phyloP scores from a whole-genome alignment of 371 early-diverging fungal genomes.

The Homolaphlyctis polyrhiza region DNA sequence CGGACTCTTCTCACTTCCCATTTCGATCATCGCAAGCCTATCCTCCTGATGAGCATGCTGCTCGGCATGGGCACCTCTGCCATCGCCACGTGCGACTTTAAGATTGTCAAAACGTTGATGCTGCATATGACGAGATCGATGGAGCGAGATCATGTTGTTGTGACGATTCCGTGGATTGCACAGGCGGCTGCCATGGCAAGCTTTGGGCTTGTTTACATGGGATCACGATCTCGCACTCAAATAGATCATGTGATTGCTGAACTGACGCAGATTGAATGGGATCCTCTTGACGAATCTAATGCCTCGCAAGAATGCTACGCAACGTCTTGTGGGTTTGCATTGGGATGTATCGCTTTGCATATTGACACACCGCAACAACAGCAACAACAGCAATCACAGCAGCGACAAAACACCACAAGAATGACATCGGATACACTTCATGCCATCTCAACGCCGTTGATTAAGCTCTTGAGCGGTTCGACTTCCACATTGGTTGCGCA shows the following conservation, averaged over 20 bases:
- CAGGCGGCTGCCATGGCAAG: conserved; percentile 66
- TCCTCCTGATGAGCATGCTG: conserved; percentile 19
- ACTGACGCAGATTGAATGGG: conserved; percentile 37
- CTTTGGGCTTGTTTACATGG: conserved; percentile 71
- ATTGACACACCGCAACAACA: no score
- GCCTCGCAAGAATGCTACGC: conserved; percentile 32
- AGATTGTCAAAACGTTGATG: conserved; percentile 59
- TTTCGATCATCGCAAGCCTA: not conserved
- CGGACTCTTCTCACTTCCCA: not conserved
- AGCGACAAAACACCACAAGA: no score
- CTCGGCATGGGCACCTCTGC: conserved; percentile 70
- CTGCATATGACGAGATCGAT: conserved; percentile 68
- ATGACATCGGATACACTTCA: no score
- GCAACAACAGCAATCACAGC: no score
- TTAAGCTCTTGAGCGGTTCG: no score
- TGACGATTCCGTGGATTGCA: conserved; percentile 39
- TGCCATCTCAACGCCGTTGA: no score
- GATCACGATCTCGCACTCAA: conserved; percentile 60
- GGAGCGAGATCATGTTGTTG: conserved; percentile 44
- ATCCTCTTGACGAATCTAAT: conserved; percentile 2
- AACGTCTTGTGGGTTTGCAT: conserved; percentile 61
- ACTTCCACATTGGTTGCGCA: no score
- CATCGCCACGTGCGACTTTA: conserved; percentile 58
- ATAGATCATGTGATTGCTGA: conserved; percentile 65
- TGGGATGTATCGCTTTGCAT: conserved; percentile 64